Evolutionary conservation across 306 rosid genomes (phyloP).

Genomic region (Cucumis melo): DNA sequence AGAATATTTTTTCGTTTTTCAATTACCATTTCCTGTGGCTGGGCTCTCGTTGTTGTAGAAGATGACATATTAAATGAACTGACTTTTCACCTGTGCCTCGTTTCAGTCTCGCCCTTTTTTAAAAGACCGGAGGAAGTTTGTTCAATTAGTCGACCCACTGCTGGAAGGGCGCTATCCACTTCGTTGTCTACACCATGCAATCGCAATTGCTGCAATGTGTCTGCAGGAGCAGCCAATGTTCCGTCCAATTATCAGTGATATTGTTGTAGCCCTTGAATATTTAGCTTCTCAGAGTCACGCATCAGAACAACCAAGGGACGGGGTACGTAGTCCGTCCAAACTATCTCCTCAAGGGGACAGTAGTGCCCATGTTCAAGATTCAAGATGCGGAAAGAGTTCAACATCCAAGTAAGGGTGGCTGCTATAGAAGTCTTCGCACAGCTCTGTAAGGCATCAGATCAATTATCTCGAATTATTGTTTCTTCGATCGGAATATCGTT

Average conservation of each 20-base stretch:
- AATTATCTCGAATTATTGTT: background rate
- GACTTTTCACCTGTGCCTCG: background rate
- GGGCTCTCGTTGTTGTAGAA: background rate
- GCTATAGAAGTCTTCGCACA: conserved; percentile 2
- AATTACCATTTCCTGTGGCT: background rate
- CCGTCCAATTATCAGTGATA: conserved; percentile 77
- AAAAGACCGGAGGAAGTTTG: conserved; percentile 41
- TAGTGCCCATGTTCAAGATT: conserved; percentile 13
- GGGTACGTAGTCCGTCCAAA: conserved; percentile 7
- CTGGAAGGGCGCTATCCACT: conserved; percentile 54
- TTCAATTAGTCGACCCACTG: conserved; percentile 55
- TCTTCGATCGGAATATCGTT: background rate
- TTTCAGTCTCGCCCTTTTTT: conserved; percentile 48
- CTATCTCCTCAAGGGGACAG: conserved; percentile 23
- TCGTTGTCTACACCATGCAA: conserved; percentile 87
- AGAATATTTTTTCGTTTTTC: background rate
- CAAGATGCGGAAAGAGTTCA: conserved; percentile 26
- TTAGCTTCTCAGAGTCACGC: conserved; percentile 44
- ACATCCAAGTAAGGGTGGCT: conserved; percentile 17
- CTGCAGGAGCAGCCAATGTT: conserved; percentile 82
- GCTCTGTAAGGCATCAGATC: background rate
- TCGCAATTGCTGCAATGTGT: conserved; percentile 92
- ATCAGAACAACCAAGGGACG: conserved; percentile 6
- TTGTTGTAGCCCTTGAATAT: conserved; percentile 91
- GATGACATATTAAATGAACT: background rate